phyloP scores from a whole-genome alignment of 306 rosid species.

The Inga leiocalycina region DNA sequence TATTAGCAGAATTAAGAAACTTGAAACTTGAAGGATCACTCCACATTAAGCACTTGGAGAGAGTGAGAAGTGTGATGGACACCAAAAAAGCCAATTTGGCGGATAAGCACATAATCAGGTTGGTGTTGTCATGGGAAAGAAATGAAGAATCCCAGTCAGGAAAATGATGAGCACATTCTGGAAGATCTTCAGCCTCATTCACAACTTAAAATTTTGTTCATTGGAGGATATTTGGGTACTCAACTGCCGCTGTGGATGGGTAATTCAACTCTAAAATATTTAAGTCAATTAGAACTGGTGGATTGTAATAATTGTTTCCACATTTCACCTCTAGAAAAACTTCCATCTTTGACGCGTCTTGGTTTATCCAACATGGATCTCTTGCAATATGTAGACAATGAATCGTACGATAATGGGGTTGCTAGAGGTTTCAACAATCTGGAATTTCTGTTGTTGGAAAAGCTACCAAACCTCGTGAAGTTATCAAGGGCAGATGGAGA shows the following conservation, averaged over 20 bases:
- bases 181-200: conserved; percentile 30
- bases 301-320: neutral
- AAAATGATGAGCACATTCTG: conserved; percentile 26
- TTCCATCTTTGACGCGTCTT: neutral
- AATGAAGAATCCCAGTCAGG: neutral
- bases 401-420: neutral
- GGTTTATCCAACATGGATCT: neutral
- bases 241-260: neutral
- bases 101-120: neutral
- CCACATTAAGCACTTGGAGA: conserved; percentile 18
- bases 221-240: neutral
- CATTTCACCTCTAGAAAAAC: neutral
- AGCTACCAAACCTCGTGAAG: neutral
- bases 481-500: neutral
- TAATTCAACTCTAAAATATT: neutral
- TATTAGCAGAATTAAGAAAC: conserved; percentile 16
- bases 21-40: conserved; percentile 28
- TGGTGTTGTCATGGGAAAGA: conserved; percentile 5
- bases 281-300: neutral
- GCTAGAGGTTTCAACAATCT: neutral
- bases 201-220: neutral
- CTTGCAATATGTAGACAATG: neutral
- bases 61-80: neutral
- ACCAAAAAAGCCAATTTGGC: conserved; percentile 26
- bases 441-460: neutral